Evolutionary conservation across 2,329 filamentous ascomycete genomes (phyloP).

Genomic region (Neonectria ditissima): DNA sequence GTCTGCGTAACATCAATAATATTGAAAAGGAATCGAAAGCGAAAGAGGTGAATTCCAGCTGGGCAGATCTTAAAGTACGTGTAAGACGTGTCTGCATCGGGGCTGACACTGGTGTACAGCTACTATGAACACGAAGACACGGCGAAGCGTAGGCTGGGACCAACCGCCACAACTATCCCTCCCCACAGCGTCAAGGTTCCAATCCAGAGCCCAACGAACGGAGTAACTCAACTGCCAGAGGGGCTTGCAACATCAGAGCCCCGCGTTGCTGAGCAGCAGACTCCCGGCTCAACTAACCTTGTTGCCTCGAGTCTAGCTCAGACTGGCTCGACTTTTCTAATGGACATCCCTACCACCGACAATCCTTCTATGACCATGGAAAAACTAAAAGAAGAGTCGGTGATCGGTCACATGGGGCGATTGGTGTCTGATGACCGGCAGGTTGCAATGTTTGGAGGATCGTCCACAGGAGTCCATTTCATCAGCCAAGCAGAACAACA

Average conservation of each 20-base stretch:
- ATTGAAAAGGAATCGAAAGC: slow-evolving; percentile 27
- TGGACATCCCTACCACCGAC: background rate
- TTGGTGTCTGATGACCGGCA: slow-evolving; percentile 37
- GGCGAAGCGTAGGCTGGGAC: slow-evolving; percentile 13
- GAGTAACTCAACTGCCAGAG: no score
- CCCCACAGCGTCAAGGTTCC: background rate
- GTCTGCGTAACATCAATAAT: slow-evolving; percentile 24
- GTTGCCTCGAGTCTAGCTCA: background rate
- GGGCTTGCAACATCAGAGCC: background rate
- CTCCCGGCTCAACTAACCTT: background rate
- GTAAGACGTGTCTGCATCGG: fast-evolving
- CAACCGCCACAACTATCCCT: no score
- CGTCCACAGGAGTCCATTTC: slow-evolving; percentile 45
- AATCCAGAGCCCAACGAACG: background rate
- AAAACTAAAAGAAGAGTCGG: slow-evolving; percentile 15
- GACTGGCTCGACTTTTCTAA: background rate
- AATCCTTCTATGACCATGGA: background rate
- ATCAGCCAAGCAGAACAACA: slow-evolving; percentile 44
- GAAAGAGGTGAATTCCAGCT: slow-evolving; percentile 13
- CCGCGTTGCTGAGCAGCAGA: background rate
- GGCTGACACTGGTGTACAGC: background rate
- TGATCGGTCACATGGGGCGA: slow-evolving; percentile 44
- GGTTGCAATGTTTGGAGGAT: slow-evolving; percentile 42
- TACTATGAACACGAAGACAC: slow-evolving; percentile 28
- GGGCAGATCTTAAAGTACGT: no score